A percentile compares a stretch with the other conserved stretches of the same genome.
phyloP scores from a whole-genome alignment of 768 basidiomycete genomes.

The Amanita jacksonii region DNA sequence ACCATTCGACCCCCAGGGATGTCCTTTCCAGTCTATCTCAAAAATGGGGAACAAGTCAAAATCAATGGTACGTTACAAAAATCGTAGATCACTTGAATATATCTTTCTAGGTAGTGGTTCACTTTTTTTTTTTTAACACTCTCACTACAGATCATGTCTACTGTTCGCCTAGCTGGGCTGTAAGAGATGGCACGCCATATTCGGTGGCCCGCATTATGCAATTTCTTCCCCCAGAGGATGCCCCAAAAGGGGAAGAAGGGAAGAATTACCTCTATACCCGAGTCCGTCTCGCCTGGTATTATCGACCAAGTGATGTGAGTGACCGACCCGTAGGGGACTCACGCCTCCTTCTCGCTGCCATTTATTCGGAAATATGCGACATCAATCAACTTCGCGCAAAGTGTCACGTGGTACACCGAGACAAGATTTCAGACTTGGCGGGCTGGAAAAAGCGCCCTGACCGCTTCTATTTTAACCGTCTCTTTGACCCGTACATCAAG shows the following conservation, averaged over 20 bases:
- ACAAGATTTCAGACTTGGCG: constrained; percentile 88
- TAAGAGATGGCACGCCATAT: constrained; percentile 92
- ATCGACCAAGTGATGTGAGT: constrained; percentile 92
- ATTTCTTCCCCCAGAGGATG: constrained; percentile 76
- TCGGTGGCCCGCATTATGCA: constrained; percentile 96
- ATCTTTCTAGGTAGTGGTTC: constrained; percentile 12
- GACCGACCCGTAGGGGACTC: constrained; percentile 87
- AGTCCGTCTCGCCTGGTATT: constrained; percentile 92
- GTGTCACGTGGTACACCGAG: constrained; percentile 91
- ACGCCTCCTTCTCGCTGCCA: constrained; percentile 86
- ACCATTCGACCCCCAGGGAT: constrained; percentile 17
- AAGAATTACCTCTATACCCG: constrained; percentile 67
- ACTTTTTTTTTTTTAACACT: constrained; percentile 29
- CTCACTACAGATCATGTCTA: constrained; percentile 83
- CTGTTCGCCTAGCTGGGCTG: constrained; percentile 87
- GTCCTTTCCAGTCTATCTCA: constrained; percentile 53
- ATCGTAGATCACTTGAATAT: constrained; percentile 13
- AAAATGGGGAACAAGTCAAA: constrained; percentile 79
- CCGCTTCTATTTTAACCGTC: constrained; percentile 90
- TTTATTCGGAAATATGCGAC: constrained; percentile 95
- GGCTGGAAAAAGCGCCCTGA: constrained; percentile 93
- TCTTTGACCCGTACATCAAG: constrained; percentile 97
- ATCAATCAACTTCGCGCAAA: constrained; percentile 86
- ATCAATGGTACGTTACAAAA: constrained; percentile 69
- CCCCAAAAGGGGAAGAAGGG: constrained; percentile 54